Evolutionary conservation across 73 alveolate species (phyloP).

Genomic region (Paramecium biaurelia): DNA sequence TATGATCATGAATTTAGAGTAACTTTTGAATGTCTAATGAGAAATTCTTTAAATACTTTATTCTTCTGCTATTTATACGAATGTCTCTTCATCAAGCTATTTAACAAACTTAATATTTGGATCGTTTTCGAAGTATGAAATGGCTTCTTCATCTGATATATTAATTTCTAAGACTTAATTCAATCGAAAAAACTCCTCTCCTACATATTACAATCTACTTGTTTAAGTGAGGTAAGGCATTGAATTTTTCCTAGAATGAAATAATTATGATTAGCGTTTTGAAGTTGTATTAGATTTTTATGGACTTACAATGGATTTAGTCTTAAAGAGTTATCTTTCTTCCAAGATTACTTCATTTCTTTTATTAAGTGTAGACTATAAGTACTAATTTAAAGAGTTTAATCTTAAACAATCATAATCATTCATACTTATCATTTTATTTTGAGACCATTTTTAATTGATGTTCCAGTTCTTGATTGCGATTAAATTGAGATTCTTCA

Average conservation of each 20-base stretch:
- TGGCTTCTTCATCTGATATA: slow-evolving; percentile 37
- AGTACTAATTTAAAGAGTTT: not conserved
- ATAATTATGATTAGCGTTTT: not conserved
- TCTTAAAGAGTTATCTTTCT: not conserved
- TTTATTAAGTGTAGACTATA: not conserved
- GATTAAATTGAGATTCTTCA: too few species aligned
- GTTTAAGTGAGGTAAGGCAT: not conserved
- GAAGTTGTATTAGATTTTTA: not conserved
- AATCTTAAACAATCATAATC: not conserved
- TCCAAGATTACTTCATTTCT: slow-evolving; percentile 3
- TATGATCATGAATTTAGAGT: slow-evolving; percentile 5
- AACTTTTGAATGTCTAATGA: slow-evolving; percentile 17
- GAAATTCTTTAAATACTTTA: not conserved
- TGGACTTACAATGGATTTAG: not conserved
- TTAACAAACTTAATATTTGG: not conserved
- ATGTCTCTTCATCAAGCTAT: not conserved
- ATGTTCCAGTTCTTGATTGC: too few species aligned
- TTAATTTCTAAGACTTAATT: not conserved
- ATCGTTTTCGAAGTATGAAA: not conserved
- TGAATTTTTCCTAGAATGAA: not conserved
- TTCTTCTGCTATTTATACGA: not conserved
- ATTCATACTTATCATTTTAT: not conserved
- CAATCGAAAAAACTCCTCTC: not conserved
- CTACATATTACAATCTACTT: not conserved
- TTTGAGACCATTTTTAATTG: not conserved